Conservation (phyloP, 345 rosid genomes). For the Lepidium aucheri region DNA sequence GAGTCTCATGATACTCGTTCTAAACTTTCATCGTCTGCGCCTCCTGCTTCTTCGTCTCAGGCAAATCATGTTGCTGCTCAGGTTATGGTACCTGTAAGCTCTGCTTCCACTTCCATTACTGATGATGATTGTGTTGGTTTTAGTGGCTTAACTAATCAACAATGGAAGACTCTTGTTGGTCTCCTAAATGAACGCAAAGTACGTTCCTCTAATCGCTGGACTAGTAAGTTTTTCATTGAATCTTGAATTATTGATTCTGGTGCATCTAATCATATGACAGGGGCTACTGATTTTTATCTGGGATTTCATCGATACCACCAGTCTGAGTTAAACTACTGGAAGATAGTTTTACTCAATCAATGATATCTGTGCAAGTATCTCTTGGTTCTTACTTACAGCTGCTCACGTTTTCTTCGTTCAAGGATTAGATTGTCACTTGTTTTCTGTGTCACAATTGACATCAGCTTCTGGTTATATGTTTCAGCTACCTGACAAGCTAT, state of each 20-base stretch:
- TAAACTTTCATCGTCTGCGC: too few relatives aligned
- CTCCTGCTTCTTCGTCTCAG: not conserved
- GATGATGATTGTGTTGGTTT: not conserved
- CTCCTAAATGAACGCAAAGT: not conserved
- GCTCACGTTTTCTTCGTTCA: too few relatives aligned
- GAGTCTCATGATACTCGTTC: too few relatives aligned
- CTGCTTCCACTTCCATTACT: rapidly evolving
- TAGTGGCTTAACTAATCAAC: not conserved
- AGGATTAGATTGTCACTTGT: too few relatives aligned
- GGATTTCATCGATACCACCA: not conserved
- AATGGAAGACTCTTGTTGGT: not conserved
- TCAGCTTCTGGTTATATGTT: too few relatives aligned
- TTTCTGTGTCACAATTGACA: too few relatives aligned
- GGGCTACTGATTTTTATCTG: too few relatives aligned
- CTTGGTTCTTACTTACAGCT: too few relatives aligned
- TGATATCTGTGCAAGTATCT: not conserved
- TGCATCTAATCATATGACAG: not conserved
- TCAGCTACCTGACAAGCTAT: too few relatives aligned
- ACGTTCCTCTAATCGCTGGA: too few relatives aligned
- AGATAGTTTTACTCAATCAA: rapidly evolving
- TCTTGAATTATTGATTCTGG: not conserved
- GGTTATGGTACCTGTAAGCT: not conserved
- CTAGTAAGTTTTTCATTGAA: not conserved
- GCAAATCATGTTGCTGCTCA: not conserved
- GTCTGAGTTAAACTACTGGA: too few relatives aligned